Percentiles rank a stretch among this genome's conserved stretches.
Conservation (phyloP, 371 early-diverging fungal species). For the Mortierella sp. region DNA sequence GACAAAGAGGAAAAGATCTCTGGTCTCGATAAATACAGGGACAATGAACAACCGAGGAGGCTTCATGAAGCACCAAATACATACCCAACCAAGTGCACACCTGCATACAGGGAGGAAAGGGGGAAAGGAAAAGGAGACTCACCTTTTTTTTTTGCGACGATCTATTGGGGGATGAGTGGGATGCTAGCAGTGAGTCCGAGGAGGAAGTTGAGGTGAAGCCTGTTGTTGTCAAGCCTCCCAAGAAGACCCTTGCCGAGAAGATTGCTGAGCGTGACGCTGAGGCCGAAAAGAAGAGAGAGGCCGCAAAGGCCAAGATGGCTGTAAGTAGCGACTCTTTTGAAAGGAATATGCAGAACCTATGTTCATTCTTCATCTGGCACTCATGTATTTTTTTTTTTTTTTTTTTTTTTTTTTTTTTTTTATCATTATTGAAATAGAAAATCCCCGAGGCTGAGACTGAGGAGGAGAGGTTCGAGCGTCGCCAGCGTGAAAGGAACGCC, state of each 20-base stretch:
- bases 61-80: background rate
- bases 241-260: conserved; percentile 81
- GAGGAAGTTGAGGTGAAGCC: conserved; percentile 74
- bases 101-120: background rate
- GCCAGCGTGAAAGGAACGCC: conserved; percentile 71
- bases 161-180: conserved; percentile 57
- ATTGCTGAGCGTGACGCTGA: conserved; percentile 82
- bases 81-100: no score
- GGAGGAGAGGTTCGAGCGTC: conserved; percentile 71
- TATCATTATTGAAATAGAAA: no score
- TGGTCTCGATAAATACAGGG: background rate
- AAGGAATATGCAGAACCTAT: conserved; percentile 7
- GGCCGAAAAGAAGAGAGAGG: conserved; percentile 72
- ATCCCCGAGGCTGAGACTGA: conserved; percentile 66
- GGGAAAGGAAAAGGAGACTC: background rate
- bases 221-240: conserved; percentile 58
- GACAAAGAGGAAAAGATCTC: background rate
- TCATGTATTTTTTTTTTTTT: background rate
- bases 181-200: conserved; percentile 60
- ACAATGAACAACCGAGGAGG: background rate
- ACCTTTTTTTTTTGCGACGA: no score
- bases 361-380: background rate
- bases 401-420: no score
- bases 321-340: conserved; percentile 36
- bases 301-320: conserved; percentile 62